Evolutionary conservation across 495 filamentous ascomycete genomes (phyloP).

Genomic region (Letharia columbiana): DNA sequence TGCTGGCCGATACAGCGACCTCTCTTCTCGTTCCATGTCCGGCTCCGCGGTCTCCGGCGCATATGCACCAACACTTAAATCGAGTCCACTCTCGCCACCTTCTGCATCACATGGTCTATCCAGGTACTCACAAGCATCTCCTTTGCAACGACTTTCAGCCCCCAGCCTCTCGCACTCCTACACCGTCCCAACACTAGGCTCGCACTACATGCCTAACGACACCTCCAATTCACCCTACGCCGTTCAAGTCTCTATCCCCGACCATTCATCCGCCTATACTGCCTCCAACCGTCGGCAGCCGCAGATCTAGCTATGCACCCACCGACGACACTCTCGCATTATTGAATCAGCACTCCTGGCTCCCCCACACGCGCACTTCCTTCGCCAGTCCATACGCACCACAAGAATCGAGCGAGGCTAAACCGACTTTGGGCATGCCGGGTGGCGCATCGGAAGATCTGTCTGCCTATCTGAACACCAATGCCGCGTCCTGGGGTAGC

Average conservation of each 20-base stretch:
- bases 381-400: constrained; percentile 7
- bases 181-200: background rate
- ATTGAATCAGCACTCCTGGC: background rate
- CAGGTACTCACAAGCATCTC: constrained; percentile 6
- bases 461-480: background rate
- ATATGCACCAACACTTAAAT: constrained; percentile 19
- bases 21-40: constrained; percentile 34
- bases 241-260: constrained; percentile 8
- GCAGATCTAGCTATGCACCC: constrained; percentile 1
- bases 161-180: constrained; percentile 1
- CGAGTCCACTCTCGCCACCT: constrained; percentile 20
- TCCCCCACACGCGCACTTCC: constrained; percentile 10
- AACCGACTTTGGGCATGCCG: background rate
- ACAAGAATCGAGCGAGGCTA: background rate
- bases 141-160: background rate
- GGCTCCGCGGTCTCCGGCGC: constrained; percentile 18
- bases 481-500: background rate
- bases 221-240: constrained; percentile 3
- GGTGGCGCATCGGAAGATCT: background rate
- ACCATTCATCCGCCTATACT: constrained; percentile 13
- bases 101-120: background rate
- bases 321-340: background rate
- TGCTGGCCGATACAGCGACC: constrained; percentile 34
- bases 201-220: constrained; percentile 4
- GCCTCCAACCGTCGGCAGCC: constrained; percentile 4